Percentiles rank a stretch among this genome's conserved stretches.
phyloP scores from a whole-genome alignment of 2,329 filamentous ascomycete species.

The Cylindrodendrum hubeiense region DNA sequence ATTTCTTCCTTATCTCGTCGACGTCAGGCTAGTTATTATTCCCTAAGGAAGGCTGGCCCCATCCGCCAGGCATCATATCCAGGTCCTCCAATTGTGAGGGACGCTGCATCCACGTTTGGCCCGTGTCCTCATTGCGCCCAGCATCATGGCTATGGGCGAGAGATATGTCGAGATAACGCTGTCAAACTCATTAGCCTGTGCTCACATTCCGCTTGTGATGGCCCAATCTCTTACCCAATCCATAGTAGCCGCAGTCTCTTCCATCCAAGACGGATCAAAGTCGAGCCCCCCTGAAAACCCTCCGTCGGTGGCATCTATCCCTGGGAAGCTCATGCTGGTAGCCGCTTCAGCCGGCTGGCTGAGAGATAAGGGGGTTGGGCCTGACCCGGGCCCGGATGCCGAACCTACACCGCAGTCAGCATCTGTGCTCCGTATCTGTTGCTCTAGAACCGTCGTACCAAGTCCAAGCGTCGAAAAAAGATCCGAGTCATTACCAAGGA shows the following conservation, averaged over 20 bases:
- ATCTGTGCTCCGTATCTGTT: constrained; percentile 18
- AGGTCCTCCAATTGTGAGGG: constrained; percentile 41
- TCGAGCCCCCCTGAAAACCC: constrained; percentile 34
- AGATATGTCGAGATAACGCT: constrained; percentile 51
- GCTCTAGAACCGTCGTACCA: constrained; percentile 29
- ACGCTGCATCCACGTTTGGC: constrained; percentile 48
- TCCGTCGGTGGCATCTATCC: constrained; percentile 27
- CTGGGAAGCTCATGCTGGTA: constrained; percentile 38
- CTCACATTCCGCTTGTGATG: background rate
- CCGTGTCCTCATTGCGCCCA: constrained; percentile 42
- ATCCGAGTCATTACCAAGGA: constrained; percentile 34
- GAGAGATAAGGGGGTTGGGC: constrained; percentile 36
- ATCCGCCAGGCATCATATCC: constrained; percentile 42
- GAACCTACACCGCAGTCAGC: constrained; percentile 34
- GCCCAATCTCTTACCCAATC: constrained; percentile 50
- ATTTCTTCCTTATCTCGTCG: constrained; percentile 3
- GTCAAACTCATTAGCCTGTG: constrained; percentile 21
- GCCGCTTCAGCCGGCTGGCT: constrained; percentile 32
- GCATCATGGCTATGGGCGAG: constrained; percentile 48
- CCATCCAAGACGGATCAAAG: constrained; percentile 54
- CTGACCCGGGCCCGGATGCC: constrained; percentile 34
- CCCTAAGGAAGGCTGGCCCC: constrained; percentile 29
- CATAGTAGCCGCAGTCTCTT: constrained; percentile 47
- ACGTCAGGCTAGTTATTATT: constrained; percentile 3
- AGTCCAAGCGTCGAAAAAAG: constrained; percentile 38